Evolutionary conservation across 768 basidiomycete species (phyloP).

Genomic region (Termitomyces sp.): DNA sequence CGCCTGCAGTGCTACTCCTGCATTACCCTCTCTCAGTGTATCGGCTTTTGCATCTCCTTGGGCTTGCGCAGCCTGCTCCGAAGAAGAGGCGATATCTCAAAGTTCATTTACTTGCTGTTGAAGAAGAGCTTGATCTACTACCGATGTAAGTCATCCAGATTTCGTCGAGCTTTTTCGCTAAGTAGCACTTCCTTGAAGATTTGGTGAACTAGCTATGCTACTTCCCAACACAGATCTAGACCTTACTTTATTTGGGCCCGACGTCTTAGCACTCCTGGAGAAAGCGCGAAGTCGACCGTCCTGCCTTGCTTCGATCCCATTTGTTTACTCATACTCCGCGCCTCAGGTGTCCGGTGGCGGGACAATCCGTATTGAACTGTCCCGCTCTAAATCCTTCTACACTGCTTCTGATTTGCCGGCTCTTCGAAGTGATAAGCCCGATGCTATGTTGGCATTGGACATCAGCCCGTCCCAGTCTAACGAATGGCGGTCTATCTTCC

Average conservation of each 20-base stretch:
- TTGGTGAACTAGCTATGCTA: constrained; percentile 44
- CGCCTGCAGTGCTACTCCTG: constrained; percentile 42
- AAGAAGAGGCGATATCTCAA: constrained; percentile 28
- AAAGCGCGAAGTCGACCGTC: constrained; percentile 27
- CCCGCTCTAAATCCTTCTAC: constrained; percentile 17
- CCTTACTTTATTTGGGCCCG: constrained; percentile 38
- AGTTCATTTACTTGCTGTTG: constrained; percentile 38
- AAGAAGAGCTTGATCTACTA: constrained; percentile 38
- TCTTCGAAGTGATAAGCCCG: constrained; percentile 25
- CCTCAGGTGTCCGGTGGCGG: constrained; percentile 37
- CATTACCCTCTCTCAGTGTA: constrained; percentile 43
- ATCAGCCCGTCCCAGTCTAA: constrained; percentile 36
- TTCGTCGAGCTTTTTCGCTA: not conserved
- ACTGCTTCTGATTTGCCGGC: constrained; percentile 8
- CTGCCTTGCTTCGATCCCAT: constrained; percentile 28
- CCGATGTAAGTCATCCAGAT: constrained; percentile 31
- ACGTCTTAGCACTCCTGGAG: constrained; percentile 29
- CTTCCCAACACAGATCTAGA: constrained; percentile 44
- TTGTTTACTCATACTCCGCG: constrained; percentile 31
- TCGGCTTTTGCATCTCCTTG: constrained; percentile 33
- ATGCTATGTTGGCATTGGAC: constrained; percentile 42
- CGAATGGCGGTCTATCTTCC: constrained; percentile 35
- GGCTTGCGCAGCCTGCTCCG: constrained; percentile 20
- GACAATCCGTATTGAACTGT: constrained; percentile 35
- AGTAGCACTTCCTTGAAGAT: constrained; percentile 21